A percentile compares a stretch with the other conserved stretches of the same genome.
These are phyloP conservation scores for Aspergillus coremiiformis DNA, from an alignment of 495 filamentous ascomycete genomes.

Conservation along the genomic window DNA sequence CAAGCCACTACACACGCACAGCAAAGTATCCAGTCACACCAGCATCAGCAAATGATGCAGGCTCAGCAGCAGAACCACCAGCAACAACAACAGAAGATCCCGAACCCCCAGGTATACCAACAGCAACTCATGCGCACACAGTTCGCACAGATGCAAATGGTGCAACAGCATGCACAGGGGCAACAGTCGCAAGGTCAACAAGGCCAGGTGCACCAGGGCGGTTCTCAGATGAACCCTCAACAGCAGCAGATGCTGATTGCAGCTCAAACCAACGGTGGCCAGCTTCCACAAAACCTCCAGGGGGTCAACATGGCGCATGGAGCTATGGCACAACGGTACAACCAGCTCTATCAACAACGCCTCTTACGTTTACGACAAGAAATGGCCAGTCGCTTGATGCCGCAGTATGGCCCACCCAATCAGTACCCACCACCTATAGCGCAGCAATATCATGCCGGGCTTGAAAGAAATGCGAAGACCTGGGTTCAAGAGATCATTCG, in stretches of 20 bases:
- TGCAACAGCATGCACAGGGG: slow-evolving; percentile 18
- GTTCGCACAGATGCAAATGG: slow-evolving; percentile 35
- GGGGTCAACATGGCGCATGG: slow-evolving; percentile 21
- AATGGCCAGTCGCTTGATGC: slow-evolving; percentile 32
- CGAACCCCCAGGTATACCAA: slow-evolving; percentile 43
- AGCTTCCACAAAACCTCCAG: slow-evolving; percentile 30
- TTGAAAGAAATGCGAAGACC: slow-evolving; percentile 34
- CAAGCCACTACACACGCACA: slow-evolving; percentile 44
- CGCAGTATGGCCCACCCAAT: slow-evolving; percentile 35
- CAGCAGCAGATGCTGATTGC: slow-evolving; percentile 39
- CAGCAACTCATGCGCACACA: slow-evolving; percentile 37
- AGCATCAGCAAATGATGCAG: slow-evolving; percentile 38
- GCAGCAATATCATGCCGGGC: slow-evolving; percentile 32
- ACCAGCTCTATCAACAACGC: slow-evolving; percentile 33
- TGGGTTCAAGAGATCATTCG: slow-evolving; percentile 43
- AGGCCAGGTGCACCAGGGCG: slow-evolving; percentile 28
- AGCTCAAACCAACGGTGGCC: slow-evolving; percentile 36
- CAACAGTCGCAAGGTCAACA: slow-evolving; percentile 24
- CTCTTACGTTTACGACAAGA: slow-evolving; percentile 32
- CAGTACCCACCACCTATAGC: slow-evolving; percentile 38
- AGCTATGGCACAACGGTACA: slow-evolving; percentile 29
- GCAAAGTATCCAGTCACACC: slow-evolving; percentile 46
- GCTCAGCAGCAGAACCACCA: slow-evolving; percentile 32
- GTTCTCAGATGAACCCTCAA: slow-evolving; percentile 30
- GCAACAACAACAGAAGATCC: slow-evolving; percentile 29